phyloP scores from a whole-genome alignment of 257 asterid species.

The Coffea eugenioides region DNA sequence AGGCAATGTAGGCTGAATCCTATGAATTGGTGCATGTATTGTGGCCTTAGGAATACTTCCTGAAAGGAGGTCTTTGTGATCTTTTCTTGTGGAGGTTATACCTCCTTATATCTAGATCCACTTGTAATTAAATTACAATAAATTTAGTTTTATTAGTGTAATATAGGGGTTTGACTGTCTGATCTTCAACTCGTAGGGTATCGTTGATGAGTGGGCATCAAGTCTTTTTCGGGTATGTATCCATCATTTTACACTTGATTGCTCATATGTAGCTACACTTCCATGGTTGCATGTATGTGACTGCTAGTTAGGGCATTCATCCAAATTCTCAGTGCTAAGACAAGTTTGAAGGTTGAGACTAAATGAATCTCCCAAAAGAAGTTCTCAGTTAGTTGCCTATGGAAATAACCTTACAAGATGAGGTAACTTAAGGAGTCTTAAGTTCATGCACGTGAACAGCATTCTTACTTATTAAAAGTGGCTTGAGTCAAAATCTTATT shows the following conservation, averaged over 20 bases:
- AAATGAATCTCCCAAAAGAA: neutral
- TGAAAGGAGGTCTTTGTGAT: neutral
- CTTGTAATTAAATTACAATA: neutral
- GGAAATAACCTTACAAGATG: neutral
- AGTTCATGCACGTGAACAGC: neutral
- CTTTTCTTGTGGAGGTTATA: neutral
- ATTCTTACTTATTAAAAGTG: neutral
- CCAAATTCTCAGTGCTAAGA: neutral
- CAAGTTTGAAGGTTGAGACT: neutral
- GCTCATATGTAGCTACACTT: neutral
- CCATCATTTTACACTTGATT: conserved; percentile 21
- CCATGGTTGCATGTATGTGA: neutral
- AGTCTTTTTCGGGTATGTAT: conserved; percentile 92
- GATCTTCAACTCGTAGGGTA: conserved; percentile 53
- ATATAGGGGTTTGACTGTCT: neutral
- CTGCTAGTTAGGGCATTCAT: neutral
- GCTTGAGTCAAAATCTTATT: neutral
- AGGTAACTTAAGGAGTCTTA: neutral
- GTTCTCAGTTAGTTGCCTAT: neutral
- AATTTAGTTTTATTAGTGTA: neutral
- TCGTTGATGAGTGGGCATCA: conserved; percentile 98
- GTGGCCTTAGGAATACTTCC: neutral
- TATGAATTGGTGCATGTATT: neutral
- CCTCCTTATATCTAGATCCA: neutral
- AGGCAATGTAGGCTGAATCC: neutral